These are phyloP conservation scores for Phtheirospermum japonicum DNA, from an alignment of 257 asterid genomes.

Conservation along the genomic window DNA sequence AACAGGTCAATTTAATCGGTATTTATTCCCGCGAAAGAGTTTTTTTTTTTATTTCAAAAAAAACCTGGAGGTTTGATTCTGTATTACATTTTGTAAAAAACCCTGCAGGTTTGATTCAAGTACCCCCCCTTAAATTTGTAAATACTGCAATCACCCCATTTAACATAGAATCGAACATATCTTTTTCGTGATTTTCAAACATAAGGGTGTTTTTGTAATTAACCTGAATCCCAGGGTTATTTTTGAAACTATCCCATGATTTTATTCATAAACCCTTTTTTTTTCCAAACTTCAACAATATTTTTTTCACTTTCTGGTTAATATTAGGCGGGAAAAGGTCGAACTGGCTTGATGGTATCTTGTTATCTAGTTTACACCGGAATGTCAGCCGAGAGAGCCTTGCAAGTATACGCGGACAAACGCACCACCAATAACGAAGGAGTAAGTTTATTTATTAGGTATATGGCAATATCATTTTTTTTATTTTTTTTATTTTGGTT, in stretches of 20 bases:
- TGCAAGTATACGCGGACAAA: slow-evolving; percentile 67
- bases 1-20: too few species aligned
- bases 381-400: slow-evolving; percentile 68
- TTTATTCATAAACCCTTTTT: not conserved
- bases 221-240: not conserved
- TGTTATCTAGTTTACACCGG: slow-evolving; percentile 64
- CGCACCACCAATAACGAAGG: slow-evolving; percentile 84
- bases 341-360: slow-evolving; percentile 85
- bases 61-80: too few species aligned
- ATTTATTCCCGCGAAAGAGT: too few species aligned
- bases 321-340: slow-evolving; percentile 83
- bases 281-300: not conserved
- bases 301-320: not conserved
- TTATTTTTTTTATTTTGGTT: not conserved
- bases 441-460: slow-evolving; percentile 35
- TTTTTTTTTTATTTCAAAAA: too few species aligned
- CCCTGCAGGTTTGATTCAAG: too few species aligned
- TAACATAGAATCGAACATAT: too few species aligned
- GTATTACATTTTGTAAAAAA: too few species aligned
- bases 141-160: not conserved
- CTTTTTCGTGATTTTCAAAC: too few species aligned
- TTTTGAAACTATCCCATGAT: not conserved
- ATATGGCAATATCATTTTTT: too few species aligned
- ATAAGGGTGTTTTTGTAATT: too few species aligned
- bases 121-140: too few species aligned